Evolutionary conservation across 176 grass and related monocot species (phyloP), one percentile per base, ranked within the genome.

Genomic region (Paspalum notatum): DNA sequence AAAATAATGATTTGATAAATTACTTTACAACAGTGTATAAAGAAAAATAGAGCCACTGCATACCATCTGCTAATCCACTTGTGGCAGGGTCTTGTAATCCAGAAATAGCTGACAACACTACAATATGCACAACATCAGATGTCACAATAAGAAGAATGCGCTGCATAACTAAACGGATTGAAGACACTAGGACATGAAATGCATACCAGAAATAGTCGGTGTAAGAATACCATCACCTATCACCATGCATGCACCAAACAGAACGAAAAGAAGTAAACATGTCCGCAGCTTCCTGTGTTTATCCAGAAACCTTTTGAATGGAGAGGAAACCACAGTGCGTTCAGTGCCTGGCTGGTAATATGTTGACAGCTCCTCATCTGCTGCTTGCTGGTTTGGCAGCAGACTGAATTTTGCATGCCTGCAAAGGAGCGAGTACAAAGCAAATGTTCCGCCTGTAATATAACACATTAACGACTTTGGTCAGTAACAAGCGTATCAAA

Each of bases 351-450:
- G 84, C 50, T 84, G 75, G 76, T 87, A 90, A 39, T 93, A 93
- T 14, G 87, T 87, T 12, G 91, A 85, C 26, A 93, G 62, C 50
- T 93, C 91, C 87, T 93, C 91, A 50, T 93, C 87, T 79, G 87
- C 91, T 3, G 87, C 85, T 80, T 90, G 91, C 74, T 93, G 87
- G 70, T 93, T 93, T 53, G 91, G 91, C 81, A 93, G 87, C 77
- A 93, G 70, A 82, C 87, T 83, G 78, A 93, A 75, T 51, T 90
- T 93, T 62, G 84, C 91, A 85, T 93, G 85, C 18, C 85, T 90
- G 78, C 91, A 93, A 41, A 93, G 91, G 32, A 93, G 85, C 41
- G 91, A 90, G 82, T 93, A 93, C 78, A 93, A 53, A 76, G 91
- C 87, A 90, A 93, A 87, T 7, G 84, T 61, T 48, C 87, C 91